Evolutionary conservation across 106 monocot species (phyloP).

Genomic region (Apostasia ramifera): DNA sequence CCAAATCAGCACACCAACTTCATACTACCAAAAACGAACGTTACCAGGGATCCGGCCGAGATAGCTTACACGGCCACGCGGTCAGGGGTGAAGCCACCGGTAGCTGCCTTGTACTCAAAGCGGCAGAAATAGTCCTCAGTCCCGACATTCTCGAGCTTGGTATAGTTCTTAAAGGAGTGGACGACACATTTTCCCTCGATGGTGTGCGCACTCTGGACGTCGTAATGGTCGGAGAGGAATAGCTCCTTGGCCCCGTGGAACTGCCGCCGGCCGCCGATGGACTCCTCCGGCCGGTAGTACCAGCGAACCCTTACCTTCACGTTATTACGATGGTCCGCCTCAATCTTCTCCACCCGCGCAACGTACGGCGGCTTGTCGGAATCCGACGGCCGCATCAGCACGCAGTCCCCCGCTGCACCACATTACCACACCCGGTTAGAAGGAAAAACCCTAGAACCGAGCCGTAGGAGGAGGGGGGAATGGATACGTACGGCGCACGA

Average conservation of each 20-base stretch:
- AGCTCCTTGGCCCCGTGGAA: conserved; percentile 25
- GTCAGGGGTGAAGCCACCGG: conserved; percentile 25
- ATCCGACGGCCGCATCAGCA: conserved; percentile 28
- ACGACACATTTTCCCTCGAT: conserved; percentile 26
- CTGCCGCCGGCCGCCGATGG: conserved; percentile 22
- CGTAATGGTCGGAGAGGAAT: conserved; percentile 24
- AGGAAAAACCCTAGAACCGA: neutral
- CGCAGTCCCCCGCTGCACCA: conserved; percentile 24
- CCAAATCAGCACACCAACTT: neutral
- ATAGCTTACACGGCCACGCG: conserved; percentile 23
- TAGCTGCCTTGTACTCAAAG: conserved; percentile 28
- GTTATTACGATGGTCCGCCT: conserved; percentile 24
- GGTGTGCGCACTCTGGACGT: conserved; percentile 29
- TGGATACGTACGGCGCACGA: conserved; percentile 15
- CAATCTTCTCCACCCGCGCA: conserved; percentile 21
- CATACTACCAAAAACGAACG: neutral
- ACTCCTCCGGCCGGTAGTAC: conserved; percentile 30
- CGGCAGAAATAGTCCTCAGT: conserved; percentile 25
- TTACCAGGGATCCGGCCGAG: neutral
- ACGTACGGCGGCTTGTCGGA: conserved; percentile 27
- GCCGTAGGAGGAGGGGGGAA: neutral
- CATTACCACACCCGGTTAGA: neutral
- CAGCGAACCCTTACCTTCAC: conserved; percentile 25
- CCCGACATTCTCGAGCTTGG: conserved; percentile 25
- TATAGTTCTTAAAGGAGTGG: conserved; percentile 31